These are phyloP conservation scores for Prunus padus DNA, from an alignment of 306 rosid species.

Conservation along the genomic window DNA sequence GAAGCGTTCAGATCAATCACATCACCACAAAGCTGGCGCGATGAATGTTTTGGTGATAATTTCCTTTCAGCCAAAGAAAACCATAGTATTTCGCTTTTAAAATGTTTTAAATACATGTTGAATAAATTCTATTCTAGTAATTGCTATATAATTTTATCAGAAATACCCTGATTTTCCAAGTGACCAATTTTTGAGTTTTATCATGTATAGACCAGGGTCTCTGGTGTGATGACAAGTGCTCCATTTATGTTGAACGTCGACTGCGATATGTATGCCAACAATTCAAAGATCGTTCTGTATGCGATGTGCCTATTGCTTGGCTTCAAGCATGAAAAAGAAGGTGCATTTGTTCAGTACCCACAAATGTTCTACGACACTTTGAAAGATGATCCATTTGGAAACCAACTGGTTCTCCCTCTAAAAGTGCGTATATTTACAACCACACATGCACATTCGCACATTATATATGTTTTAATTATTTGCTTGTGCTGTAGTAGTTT, in stretches of 20 bases:
- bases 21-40: slow-evolving; percentile 76
- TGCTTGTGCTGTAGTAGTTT: too few relatives aligned
- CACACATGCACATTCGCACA: too few relatives aligned
- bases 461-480: too few relatives aligned
- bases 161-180: not conserved
- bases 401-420: slow-evolving; percentile 13
- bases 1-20: slow-evolving; percentile 50
- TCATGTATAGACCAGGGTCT: slow-evolving; percentile 50
- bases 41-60: slow-evolving; percentile 59
- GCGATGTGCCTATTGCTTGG: slow-evolving; percentile 50
- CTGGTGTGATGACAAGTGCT: slow-evolving; percentile 68
- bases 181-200: not conserved
- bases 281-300: slow-evolving; percentile 41
- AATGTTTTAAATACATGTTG: not conserved
- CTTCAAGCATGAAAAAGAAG: slow-evolving; percentile 40
- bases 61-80: not conserved
- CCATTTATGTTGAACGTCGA: slow-evolving; percentile 68
- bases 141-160: too few relatives aligned
- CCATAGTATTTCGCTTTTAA: not conserved
- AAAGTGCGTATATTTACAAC: slow-evolving; percentile 29
- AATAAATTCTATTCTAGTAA: too few relatives aligned
- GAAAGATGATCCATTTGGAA: slow-evolving; percentile 71
- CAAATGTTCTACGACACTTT: slow-evolving; percentile 43
- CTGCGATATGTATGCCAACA: slow-evolving; percentile 67
- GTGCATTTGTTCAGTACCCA: slow-evolving; percentile 60